Conservation (phyloP, 2,329 filamentous ascomycete genomes). For the Diaporthe caulivora region DNA sequence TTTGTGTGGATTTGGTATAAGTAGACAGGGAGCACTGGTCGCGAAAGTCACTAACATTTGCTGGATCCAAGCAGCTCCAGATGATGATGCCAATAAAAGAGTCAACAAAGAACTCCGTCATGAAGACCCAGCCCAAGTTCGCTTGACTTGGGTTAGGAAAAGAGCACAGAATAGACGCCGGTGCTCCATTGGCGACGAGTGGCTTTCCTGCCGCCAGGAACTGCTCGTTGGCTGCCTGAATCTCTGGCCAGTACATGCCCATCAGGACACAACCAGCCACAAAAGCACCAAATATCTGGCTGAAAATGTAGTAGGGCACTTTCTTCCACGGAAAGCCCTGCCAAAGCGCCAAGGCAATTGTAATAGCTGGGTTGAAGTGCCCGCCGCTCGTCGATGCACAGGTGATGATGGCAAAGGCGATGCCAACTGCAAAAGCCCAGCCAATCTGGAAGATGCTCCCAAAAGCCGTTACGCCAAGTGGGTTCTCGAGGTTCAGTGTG, state of each 20-base stretch:
- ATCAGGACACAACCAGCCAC: slow-evolving; percentile 66
- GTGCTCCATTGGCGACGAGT: slow-evolving; percentile 56
- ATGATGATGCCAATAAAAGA: slow-evolving; percentile 68
- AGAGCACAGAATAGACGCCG: slow-evolving; percentile 66
- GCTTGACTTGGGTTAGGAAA: slow-evolving; percentile 64
- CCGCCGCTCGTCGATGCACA: slow-evolving; percentile 66
- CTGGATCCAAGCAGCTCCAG: slow-evolving; percentile 68
- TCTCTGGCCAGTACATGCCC: slow-evolving; percentile 67
- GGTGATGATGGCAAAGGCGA: slow-evolving; percentile 70
- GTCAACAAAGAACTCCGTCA: slow-evolving; percentile 71
- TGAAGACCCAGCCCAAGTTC: slow-evolving; percentile 67
- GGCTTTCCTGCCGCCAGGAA: slow-evolving; percentile 53
- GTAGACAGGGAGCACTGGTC: background rate
- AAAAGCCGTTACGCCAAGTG: slow-evolving; percentile 44
- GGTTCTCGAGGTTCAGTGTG: slow-evolving; percentile 59
- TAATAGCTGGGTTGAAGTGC: slow-evolving; percentile 67
- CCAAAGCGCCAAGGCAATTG: slow-evolving; percentile 61
- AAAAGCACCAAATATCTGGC: slow-evolving; percentile 69
- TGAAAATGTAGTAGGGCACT: slow-evolving; percentile 67
- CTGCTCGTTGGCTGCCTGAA: slow-evolving; percentile 45
- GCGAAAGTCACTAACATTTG: slow-evolving; percentile 54
- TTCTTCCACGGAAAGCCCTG: slow-evolving; percentile 71
- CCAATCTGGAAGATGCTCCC: slow-evolving; percentile 69
- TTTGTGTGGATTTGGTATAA: no score
- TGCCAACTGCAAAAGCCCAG: slow-evolving; percentile 67